Evolutionary conservation across 192 early-diverging fungal genomes (phyloP).

Genomic region (Coemansia sp.): DNA sequence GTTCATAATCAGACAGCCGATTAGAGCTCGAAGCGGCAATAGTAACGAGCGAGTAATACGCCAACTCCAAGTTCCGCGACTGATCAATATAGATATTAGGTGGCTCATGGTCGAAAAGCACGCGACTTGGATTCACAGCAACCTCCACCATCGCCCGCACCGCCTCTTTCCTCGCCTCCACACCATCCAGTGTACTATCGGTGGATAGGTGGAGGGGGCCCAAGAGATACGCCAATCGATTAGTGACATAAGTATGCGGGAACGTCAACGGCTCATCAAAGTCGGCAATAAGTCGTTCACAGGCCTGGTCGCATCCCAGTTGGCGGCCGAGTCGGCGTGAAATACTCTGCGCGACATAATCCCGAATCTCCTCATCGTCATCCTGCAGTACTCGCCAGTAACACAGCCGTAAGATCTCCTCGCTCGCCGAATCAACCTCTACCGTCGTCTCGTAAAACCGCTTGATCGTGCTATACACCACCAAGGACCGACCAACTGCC

Average conservation of each 20-base stretch:
- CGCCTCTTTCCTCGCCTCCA: neutral
- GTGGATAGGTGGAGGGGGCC: neutral
- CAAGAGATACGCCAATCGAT: slow-evolving; percentile 36
- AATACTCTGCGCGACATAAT: slow-evolving; percentile 65
- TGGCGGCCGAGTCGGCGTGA: slow-evolving; percentile 47
- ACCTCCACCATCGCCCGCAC: slow-evolving; percentile 13
- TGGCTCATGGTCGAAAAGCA: slow-evolving; percentile 80
- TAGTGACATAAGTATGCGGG: slow-evolving; percentile 37
- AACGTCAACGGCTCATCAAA: slow-evolving; percentile 58
- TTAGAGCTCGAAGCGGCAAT: slow-evolving; percentile 12
- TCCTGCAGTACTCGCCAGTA: slow-evolving; percentile 65
- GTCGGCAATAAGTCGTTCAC: slow-evolving; percentile 61
- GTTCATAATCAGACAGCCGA: neutral
- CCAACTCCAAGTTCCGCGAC: slow-evolving; percentile 65
- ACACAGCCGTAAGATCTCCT: slow-evolving; percentile 58
- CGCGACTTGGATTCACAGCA: slow-evolving; percentile 56
- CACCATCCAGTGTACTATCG: neutral
- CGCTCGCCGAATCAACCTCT: slow-evolving; percentile 31
- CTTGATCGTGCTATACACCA: slow-evolving; percentile 45
- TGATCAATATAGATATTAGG: slow-evolving; percentile 79
- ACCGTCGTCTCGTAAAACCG: slow-evolving; percentile 18
- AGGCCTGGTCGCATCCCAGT: slow-evolving; percentile 52
- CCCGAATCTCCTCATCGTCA: slow-evolving; percentile 77
- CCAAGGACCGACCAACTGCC: slow-evolving; percentile 45
- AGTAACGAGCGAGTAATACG: slow-evolving; percentile 41